Evolutionary conservation across 1,284 basidiomycete genomes (phyloP).

Genomic region (Puccinia coronata): DNA sequence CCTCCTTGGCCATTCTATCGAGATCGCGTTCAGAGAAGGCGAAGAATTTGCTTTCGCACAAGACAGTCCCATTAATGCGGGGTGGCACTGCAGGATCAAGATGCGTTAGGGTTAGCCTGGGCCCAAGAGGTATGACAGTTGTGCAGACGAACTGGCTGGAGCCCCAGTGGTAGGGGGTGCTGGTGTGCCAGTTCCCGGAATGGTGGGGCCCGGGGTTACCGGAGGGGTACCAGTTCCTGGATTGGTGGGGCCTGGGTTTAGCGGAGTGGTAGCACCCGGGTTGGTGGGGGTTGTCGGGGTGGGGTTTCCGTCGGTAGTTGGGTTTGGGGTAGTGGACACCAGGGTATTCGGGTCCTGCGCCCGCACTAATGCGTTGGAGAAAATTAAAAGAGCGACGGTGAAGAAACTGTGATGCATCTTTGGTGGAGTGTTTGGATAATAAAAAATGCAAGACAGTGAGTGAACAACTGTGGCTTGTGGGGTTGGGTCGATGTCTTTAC

Average conservation of each 20-base stretch:
- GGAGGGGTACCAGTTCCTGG: not conserved
- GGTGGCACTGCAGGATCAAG: not conserved
- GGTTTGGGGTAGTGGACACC: not conserved
- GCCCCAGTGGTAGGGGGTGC: not conserved
- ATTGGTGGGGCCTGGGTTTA: not conserved
- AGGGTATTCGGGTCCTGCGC: not conserved
- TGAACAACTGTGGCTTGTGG: not conserved
- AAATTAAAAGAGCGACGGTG: slow-evolving; percentile 7
- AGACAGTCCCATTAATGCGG: too few species aligned
- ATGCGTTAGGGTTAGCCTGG: not conserved
- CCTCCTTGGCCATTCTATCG: not conserved
- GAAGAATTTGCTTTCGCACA: not conserved
- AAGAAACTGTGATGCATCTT: slow-evolving; percentile 19
- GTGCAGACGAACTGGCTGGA: not conserved
- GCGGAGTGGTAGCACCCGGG: not conserved
- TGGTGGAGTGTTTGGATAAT: not conserved
- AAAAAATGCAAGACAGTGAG: not conserved
- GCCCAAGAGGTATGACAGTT: not conserved
- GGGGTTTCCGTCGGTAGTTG: not conserved
- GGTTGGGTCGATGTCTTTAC: not conserved
- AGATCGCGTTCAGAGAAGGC: not conserved
- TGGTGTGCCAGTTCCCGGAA: not conserved
- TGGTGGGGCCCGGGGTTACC: not conserved
- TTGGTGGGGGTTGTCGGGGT: not conserved
- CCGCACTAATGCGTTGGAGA: not conserved